Evolutionary conservation across 257 asterid genomes (phyloP).

Genomic region (Ocimum tenuiflorum): DNA sequence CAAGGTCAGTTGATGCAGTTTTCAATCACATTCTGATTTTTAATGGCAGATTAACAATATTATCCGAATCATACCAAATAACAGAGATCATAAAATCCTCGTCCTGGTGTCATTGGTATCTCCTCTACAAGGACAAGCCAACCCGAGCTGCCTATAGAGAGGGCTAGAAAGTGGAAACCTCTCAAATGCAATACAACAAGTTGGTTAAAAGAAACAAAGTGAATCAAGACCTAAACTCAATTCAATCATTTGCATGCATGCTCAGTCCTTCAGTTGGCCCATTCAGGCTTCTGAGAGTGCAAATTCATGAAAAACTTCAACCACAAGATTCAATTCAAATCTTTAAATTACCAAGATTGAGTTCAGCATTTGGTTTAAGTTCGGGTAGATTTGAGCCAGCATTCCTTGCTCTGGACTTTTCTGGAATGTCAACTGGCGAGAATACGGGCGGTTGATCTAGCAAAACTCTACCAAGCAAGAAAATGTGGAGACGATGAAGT

Average conservation of each 20-base stretch:
- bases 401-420: constrained; percentile 57
- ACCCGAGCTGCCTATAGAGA: constrained; percentile 68
- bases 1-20: background rate
- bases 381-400: constrained; percentile 57
- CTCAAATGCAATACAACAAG: constrained; percentile 80
- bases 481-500: constrained; percentile 76
- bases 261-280: background rate
- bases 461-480: constrained; percentile 62
- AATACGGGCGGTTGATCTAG: constrained; percentile 78
- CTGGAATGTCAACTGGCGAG: constrained; percentile 45
- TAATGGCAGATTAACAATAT: background rate
- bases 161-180: constrained; percentile 68
- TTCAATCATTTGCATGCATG: too few relatives aligned
- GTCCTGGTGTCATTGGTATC: constrained; percentile 39
- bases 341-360: constrained; percentile 59
- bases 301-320: background rate
- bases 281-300: background rate
- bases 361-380: constrained; percentile 62
- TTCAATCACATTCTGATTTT: background rate
- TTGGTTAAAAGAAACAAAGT: background rate
- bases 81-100: constrained; percentile 34
- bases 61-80: background rate
- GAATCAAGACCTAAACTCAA: too few relatives aligned
- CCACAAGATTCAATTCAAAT: constrained; percentile 3
- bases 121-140: constrained; percentile 92